Evolutionary conservation across 1,284 basidiomycete species (phyloP), one percentile per base, ranked within the genome.

Genomic region (Tausonia pullulans): DNA sequence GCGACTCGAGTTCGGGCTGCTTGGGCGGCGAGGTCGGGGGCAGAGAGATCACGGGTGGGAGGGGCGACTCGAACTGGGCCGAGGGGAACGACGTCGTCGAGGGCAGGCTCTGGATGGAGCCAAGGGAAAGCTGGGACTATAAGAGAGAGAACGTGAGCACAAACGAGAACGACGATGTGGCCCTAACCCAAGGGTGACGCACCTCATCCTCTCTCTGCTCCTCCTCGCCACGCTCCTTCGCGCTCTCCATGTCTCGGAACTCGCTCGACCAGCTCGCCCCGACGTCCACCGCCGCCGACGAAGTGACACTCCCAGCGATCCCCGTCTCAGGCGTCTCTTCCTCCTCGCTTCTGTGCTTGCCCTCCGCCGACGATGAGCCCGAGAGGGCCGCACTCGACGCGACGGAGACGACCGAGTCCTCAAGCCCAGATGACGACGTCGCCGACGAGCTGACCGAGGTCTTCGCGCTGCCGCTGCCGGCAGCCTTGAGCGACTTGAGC

Each of bases 401-500:
- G 55, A 62, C 54, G 9, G 61, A 62, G 46, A 56, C 61, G 55
- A 62, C 53, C 14, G 61, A 62, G 5, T 56, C 53, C 13, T 40
- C 61, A 14, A 62, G 53, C 6, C 11, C 27, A 27, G 27, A 27
- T 27, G 27, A 27, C 27, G 27, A 27, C 27, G 27, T 27, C 27
- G 27, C 27, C 27, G 27, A 27, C 27, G 27, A 27, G 27, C 27
- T 27, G 27, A 27, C 27, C 27, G 27, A 27, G 27, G 27, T 27
- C 27, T 27, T 27, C 27, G 27, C 27, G 27, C 27, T 27, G 27
- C 27, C 27, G 27, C 27, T 27, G 27, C 27, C 27, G 27, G 27
- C 13, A 16, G 52, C 7, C 39, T 6, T 52, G 40, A 68, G 55
- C 58, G 70, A 66, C 70, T 87, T 85, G 9, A 94, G 80, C 71